These are phyloP conservation scores for Gonapodya sp. DNA, from an alignment of 192 early-diverging fungal genomes.

Conservation along the genomic window DNA sequence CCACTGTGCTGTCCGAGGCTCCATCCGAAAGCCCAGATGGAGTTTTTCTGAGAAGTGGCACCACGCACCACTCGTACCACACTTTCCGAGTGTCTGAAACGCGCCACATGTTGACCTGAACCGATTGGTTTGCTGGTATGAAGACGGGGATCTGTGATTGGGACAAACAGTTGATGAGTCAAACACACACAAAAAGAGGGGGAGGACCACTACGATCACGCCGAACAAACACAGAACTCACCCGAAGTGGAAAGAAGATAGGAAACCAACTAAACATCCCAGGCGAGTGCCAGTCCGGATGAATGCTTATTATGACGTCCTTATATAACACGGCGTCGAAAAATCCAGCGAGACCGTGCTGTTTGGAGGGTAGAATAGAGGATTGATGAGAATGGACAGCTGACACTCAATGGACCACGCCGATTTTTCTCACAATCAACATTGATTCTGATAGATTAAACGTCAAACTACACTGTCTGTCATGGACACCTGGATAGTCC, in stretches of 20 bases:
- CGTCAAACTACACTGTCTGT: not conserved
- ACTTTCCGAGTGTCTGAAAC: constrained; percentile 65
- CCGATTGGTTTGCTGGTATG: constrained; percentile 40
- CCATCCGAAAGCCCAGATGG: not conserved
- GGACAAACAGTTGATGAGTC: constrained; percentile 12
- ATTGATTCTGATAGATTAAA: not conserved
- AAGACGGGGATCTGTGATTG: constrained; percentile 53
- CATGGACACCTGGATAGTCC: not conserved
- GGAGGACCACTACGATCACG: constrained; percentile 1
- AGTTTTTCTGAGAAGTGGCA: not conserved
- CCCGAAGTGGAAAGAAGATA: constrained; percentile 84
- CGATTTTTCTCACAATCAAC: not conserved
- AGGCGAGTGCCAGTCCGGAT: constrained; percentile 74
- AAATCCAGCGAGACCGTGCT: constrained; percentile 91
- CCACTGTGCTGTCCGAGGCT: constrained; percentile 9
- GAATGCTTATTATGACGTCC: constrained; percentile 69
- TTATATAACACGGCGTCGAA: constrained; percentile 90
- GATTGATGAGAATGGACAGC: not conserved
- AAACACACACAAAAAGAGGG: not conserved
- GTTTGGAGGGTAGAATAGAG: not conserved
- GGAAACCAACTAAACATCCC: constrained; percentile 99
- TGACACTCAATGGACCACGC: not conserved
- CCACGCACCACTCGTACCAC: constrained; percentile 94
- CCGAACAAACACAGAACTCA: constrained; percentile 13
- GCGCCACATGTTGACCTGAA: constrained; percentile 81